Evolutionary conservation across 768 basidiomycete genomes (phyloP).

Genomic region (Kwoniella shandongensis): DNA sequence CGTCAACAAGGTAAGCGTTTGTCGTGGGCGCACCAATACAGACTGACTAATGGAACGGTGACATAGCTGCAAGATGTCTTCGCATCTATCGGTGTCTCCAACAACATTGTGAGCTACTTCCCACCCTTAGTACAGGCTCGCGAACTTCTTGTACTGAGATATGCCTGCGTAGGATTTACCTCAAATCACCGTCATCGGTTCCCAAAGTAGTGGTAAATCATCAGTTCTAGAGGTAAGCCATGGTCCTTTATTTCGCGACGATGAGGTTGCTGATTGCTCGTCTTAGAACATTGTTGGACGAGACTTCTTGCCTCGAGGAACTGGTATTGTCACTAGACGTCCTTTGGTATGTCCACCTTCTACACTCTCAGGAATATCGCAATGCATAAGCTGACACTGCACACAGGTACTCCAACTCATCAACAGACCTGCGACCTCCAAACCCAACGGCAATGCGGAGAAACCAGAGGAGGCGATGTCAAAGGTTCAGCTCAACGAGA

Average conservation of each 20-base stretch:
- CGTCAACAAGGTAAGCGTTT: conserved; percentile 54
- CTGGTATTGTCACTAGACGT: conserved; percentile 96
- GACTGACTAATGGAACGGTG: too few relatives aligned
- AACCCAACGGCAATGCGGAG: conserved; percentile 25
- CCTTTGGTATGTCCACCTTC: conserved; percentile 67
- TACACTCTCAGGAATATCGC: conserved; percentile 5
- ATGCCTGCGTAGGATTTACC: conserved; percentile 53
- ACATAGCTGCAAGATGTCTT: conserved; percentile 54
- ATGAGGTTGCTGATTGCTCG: not conserved
- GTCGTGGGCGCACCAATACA: too few relatives aligned
- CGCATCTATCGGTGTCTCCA: conserved; percentile 52
- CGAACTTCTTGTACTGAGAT: not conserved
- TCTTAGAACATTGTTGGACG: conserved; percentile 91
- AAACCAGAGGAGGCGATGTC: conserved; percentile 58
- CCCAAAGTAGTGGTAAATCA: conserved; percentile 56
- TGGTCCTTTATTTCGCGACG: not conserved
- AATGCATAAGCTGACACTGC: not conserved
- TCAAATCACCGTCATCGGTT: conserved; percentile 57
- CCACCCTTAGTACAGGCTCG: conserved; percentile 8
- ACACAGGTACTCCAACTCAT: conserved; percentile 87
- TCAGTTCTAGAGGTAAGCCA: conserved; percentile 55
- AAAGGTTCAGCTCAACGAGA: conserved; percentile 63
- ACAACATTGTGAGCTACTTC: conserved; percentile 43
- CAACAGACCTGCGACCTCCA: conserved; percentile 66
- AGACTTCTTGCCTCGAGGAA: conserved; percentile 97